Evolutionary conservation across 176 grass and related monocot species (phyloP), one percentile per base, ranked within the genome.

Genomic region (Oryza australiensis): DNA sequence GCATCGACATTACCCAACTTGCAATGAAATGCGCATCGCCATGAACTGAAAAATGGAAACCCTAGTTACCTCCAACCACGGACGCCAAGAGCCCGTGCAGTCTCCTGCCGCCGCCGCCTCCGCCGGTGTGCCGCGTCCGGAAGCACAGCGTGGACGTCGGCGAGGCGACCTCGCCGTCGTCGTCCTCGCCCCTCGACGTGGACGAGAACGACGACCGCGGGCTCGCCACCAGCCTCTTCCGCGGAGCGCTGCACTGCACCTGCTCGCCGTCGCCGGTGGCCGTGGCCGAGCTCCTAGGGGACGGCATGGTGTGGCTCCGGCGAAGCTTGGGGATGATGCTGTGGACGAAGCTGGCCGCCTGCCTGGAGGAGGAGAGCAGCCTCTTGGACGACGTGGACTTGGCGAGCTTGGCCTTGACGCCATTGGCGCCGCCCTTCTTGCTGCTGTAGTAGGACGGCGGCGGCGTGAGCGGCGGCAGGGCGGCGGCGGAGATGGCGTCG

Each of bases 381-480:
- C 66, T 72, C 57, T 87, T 87, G 48, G 90, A 80, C 29, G 84
- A 70, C 57, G 83, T 74, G 26, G 70, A 80, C 82, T 86, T 86
- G 73, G 46, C 30, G 40, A 85, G 70, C 67, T 38, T 85, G 29
- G 16, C 75, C 51, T 55, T n/a, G 7, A 32, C 72, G 16, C 24
- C 77, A 7, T 4, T 8, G 9, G 26, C 12, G 16, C 24, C 66
- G 11, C 18, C 70, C 70, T 66, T 74, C 38, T 65, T 66, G 74
- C 2, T 81, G 79, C 1, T 22, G 51, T 86, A 88, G 88, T 86
- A 93, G 43, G 88, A 90, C 5, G 91, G 91, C 20, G 91, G 91
- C 18, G 85, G 91, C 33, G 74, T 90, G 55, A 90, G 88, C 37
- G 91, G 88, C 48, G 91, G 91, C 45, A 88, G 77, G 27, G 59